Conservation (phyloP, 2,329 filamentous ascomycete genomes). For the Aspergillus thermomutatus region DNA sequence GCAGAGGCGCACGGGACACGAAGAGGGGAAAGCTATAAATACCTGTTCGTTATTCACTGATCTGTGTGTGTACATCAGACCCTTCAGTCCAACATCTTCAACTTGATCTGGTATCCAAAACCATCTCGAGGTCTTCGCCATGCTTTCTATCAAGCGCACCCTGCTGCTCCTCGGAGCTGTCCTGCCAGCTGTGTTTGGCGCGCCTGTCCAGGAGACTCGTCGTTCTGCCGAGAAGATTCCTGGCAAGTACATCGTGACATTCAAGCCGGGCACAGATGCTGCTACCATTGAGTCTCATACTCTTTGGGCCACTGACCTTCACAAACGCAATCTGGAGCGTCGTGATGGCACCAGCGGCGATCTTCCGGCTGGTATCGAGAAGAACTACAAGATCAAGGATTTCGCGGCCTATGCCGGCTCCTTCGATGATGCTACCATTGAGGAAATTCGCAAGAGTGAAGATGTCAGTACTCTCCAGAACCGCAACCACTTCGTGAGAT, state of each 20-base stretch:
- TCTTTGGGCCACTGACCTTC: conserved; percentile 18
- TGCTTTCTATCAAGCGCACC: conserved; percentile 20
- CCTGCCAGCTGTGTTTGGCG: conserved; percentile 19
- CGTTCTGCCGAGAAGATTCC: conserved; percentile 13
- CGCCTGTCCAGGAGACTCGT: conserved; percentile 12
- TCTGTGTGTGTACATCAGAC: background rate
- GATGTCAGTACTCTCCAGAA: conserved; percentile 24
- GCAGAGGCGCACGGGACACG: background rate
- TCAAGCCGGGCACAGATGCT: conserved; percentile 17
- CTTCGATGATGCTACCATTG: conserved; percentile 44
- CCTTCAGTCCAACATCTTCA: background rate
- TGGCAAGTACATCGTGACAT: conserved; percentile 24
- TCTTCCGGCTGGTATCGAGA: conserved; percentile 34
- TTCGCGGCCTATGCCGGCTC: conserved; percentile 44
- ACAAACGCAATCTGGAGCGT: conserved; percentile 18
- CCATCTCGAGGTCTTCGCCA: conserved; percentile 5
- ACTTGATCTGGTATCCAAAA: background rate
- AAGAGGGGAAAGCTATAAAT: conserved; percentile 6
- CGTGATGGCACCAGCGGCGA: conserved; percentile 10
- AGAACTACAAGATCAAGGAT: conserved; percentile 40
- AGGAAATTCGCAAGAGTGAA: conserved; percentile 36
- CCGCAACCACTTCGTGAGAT: background rate
- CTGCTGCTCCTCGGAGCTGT: conserved; percentile 21
- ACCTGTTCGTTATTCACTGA: background rate
- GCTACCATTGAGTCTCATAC: conserved; percentile 18